Evolutionary conservation across 139 green algal species (phyloP), one percentile per base, ranked within the genome.

Genomic region (Tetradesmus lagerheimii): DNA sequence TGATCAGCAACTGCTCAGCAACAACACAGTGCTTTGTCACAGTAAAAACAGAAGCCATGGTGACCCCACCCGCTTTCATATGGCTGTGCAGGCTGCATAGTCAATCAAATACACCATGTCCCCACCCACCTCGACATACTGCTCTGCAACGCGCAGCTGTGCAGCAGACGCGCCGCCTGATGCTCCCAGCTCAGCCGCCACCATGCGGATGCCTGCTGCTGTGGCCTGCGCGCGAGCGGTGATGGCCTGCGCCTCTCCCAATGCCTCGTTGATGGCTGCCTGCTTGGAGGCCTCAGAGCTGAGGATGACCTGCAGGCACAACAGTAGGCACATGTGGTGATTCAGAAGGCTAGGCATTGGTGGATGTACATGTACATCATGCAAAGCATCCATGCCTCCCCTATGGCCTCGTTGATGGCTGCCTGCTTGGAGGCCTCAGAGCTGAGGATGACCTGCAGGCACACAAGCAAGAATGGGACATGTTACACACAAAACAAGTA

Each of bases 231-330:
- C 86, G 1, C 76, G 34, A 1, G 50, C 8, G 53, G 31, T 47
- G 64, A 95, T 90, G 37, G 92, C 93, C 82, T 94, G 85, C 9
- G 92, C 93, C 86, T 96, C 93, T 92, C 96, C 98, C 57, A 89
- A 85, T 0, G 98, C 98, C 11, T 94, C 90, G 93, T 99, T 99
- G 88, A 99, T 97, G n/a, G 95, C 84, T 53, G 98, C 94, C 91
- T 96, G 79, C 66, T 93, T 93, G 2, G 94, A 88, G 0, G 94
- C 98, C 92, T 99, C 97, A 0, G 98, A 99, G 1, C 92, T 89
- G 34, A 99, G 92, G 75, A 99, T 99, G 23, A 97, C 91, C 93
- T 96, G 89, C 87, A 66, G 11, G 34, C 29, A 47, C 31, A 35
- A 12, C 75, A 25, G 76, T 9, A 47, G 38, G 35, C 35, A 35